Base-by-base conservation (phyloP, 75 land plant species). In the Cupressus sempervirens region DNA sequence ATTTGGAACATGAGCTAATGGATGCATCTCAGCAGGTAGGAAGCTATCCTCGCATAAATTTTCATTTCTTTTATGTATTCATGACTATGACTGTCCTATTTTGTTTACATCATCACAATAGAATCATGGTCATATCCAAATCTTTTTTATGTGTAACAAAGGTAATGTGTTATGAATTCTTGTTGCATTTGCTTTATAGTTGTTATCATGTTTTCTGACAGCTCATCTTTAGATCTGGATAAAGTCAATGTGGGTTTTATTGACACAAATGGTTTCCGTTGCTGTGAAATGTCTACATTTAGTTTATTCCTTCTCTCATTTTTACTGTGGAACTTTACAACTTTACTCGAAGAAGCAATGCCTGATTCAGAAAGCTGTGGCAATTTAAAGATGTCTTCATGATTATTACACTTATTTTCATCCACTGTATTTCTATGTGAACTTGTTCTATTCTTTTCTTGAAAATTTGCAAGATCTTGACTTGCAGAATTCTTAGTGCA, bases 1-100 rank as follows among this genome's bases (percentile, higher is more conserved):
- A 93, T 83, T 83, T 98, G 46, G 98, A 93, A 81, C 92, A 85
- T 58, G 95, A 94, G 34, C 90, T 98, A 65, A 91, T 74, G 80
- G 86, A 92, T 86, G 93, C 93, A 15, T 97, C 99, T 30, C 92
- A 92, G 87, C 98, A 97, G 94, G 99, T 96, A 84, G 83, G 32
- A 77, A 58, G 52, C 16, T 18, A 53, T 26, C 20, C n/a, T 38
- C 43, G 58, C 5, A 40, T 41, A 30, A 23, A 72, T 76, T 70
- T 26, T 84, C 62, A 30, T 82, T 32, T 75, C 34, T 82, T 15
- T 80, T 40, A 26, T 85, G 50, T 30, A 82, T 41, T 32, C 45
- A 18, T 81, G 86, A 9, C 18, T 36, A 74, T 81, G 34, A 83
- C 16, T 68, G 83, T 73, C 18, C 38, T 34, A 53, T 50, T 41